Conservation (phyloP, 768 basidiomycete species). For the Phaeolepiota aurea region DNA sequence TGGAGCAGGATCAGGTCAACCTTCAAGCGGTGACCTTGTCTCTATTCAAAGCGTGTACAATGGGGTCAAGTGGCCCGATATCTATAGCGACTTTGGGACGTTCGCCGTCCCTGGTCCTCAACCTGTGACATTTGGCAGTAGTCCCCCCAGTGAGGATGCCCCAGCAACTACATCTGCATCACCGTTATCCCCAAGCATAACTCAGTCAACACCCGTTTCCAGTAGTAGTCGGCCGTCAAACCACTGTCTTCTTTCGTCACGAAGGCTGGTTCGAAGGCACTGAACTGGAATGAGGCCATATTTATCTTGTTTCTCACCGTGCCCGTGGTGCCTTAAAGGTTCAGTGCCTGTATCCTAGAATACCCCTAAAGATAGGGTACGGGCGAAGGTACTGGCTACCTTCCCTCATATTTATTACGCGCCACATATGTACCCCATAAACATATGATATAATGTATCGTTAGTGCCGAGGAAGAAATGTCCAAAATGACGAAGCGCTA, state of each 20-base stretch:
- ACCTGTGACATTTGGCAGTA: constrained; percentile 20
- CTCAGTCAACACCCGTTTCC: constrained; percentile 7
- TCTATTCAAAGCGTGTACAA: constrained; percentile 25
- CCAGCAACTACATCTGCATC: constrained; percentile 8
- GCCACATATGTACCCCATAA: neutral
- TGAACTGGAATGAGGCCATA: neutral
- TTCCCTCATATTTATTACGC: no score
- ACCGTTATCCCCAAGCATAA: constrained; percentile 6
- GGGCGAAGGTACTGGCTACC: no score
- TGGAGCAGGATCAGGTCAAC: constrained; percentile 25
- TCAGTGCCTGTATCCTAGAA: neutral
- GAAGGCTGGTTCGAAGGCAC: constrained; percentile 14
- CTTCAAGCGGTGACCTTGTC: constrained; percentile 23
- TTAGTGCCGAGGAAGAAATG: constrained; percentile 4
- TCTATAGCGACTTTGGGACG: constrained; percentile 22
- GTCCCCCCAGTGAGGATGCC: constrained; percentile 5
- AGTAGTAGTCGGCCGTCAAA: constrained; percentile 10
- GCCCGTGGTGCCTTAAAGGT: neutral
- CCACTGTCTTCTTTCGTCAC: constrained; percentile 17
- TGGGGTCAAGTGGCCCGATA: constrained; percentile 25
- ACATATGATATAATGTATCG: neutral
- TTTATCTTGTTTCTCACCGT: neutral
- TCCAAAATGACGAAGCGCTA: constrained; percentile 8
- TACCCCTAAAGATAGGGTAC: no score
- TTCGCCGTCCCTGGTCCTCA: constrained; percentile 29